Evolutionary conservation across 2,329 filamentous ascomycete genomes (phyloP), one percentile per base, ranked within the genome.

Genomic region (Aspergillus sp.): DNA sequence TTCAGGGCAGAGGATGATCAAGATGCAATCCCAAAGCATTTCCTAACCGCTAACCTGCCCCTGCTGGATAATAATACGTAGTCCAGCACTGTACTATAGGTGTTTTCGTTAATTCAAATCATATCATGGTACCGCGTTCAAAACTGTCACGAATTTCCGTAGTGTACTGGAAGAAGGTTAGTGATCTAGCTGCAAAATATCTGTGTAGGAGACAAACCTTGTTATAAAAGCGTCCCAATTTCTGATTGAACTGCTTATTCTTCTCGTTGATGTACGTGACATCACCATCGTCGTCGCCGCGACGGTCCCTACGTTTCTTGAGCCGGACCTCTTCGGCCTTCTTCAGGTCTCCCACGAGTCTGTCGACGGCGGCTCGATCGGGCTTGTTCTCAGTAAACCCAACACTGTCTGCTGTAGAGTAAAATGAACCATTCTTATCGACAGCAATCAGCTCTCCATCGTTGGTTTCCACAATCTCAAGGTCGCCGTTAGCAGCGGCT

Each of bases 161-260:
- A 37, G 93, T 98, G 69, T 98, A 98, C 75, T 78, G 49, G 10
- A 53, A 39, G 34, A 37, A 5, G 9, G 40, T 61, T 47, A 63
- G 54, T 11, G 33, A 31, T 6, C 39, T 29, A 6, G 12, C 6
- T n/a, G 31, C 13, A 10, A 29, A 30, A 19, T 19, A 19, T 19
- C 19, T 19, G 19, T 19, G 19, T 19, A 19, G 19, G 19, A 19
- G 19, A 11, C 34, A 48, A 68, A 77, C 75, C 71, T 95, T 95
- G 73, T 98, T 93, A 71, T 98, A 98, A 73, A 97, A 98, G 54
- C 93, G 78, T 42, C 86, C 77, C 67, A 98, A 75, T 74, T 98
- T 97, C 74, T 95, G 84, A 81, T 98, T 98, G 75, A 98, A 98
- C 77, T 96, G 90, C 77, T 97, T 97, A 77, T 98, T 98, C 85